These are phyloP conservation scores for Vickermania ingenoplastis DNA, from an alignment of 208 protist genomes.

Conservation along the genomic window DNA sequence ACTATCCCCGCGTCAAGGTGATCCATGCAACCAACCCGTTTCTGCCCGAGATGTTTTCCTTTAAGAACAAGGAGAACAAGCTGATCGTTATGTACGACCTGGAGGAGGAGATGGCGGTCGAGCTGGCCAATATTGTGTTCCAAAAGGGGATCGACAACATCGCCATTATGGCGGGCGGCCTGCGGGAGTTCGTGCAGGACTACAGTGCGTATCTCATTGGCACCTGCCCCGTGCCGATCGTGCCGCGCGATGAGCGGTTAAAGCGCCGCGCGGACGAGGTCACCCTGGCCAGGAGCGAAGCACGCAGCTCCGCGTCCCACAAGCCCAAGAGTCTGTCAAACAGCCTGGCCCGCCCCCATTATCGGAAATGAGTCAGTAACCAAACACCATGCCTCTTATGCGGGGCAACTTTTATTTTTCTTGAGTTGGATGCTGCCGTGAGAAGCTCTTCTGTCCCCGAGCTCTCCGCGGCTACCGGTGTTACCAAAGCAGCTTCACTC, in stretches of 20 bases:
- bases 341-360: slow-evolving; percentile 49
- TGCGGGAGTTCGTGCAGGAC: slow-evolving; percentile 82
- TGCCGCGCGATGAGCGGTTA: slow-evolving; percentile 56
- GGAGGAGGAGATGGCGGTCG: slow-evolving; percentile 54
- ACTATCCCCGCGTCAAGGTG: slow-evolving; percentile 72
- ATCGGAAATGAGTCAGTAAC: too few relatives aligned
- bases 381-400: too few relatives aligned
- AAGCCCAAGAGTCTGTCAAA: slow-evolving; percentile 84
- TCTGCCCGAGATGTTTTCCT: slow-evolving; percentile 70
- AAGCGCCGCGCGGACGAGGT: slow-evolving; percentile 57
- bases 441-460: too few relatives aligned
- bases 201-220: slow-evolving; percentile 44
- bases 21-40: slow-evolving; percentile 72
- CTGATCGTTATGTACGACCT: slow-evolving; percentile 84
- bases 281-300: slow-evolving; percentile 66
- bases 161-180: slow-evolving; percentile 62
- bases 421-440: too few relatives aligned
- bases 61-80: slow-evolving; percentile 84
- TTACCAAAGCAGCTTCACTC: too few relatives aligned
- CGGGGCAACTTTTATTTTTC: too few relatives aligned
- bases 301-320: slow-evolving; percentile 45
- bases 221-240: slow-evolving; percentile 43
- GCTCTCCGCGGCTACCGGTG: too few relatives aligned
- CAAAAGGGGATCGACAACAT: slow-evolving; percentile 88
- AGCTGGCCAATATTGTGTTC: slow-evolving; percentile 55